Conservation (phyloP, 202 grass and related monocot species). For the Carex arenaria region DNA sequence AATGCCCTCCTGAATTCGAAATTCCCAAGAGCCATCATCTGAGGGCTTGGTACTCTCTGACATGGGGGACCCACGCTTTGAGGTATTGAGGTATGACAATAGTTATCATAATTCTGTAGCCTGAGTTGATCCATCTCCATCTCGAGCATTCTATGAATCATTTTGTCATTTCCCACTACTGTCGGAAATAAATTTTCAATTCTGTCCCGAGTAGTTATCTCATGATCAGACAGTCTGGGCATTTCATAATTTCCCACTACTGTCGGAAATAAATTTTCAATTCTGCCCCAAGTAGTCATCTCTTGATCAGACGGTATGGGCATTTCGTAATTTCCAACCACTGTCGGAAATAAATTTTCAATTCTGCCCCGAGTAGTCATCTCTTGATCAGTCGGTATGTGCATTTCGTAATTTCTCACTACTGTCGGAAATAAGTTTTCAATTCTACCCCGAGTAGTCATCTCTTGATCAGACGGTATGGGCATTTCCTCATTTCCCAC, state of each 20-base stretch:
- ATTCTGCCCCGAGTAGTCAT: not conserved
- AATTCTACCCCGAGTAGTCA: too few species aligned
- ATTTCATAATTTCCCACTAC: too few species aligned
- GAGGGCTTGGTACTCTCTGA: conserved; percentile 24
- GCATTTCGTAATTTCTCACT: too few species aligned
- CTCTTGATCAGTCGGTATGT: not conserved
- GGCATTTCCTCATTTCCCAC: not conserved
- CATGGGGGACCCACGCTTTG: not conserved
- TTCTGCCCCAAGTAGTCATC: too few species aligned
- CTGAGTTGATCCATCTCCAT: conserved; percentile 1
- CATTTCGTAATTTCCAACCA: not conserved
- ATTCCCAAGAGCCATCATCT: conserved; percentile 40
- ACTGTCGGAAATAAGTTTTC: too few species aligned
- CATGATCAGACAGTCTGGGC: not conserved
- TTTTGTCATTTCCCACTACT: not conserved
- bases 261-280: too few species aligned
- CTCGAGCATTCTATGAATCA: conserved; percentile 3
- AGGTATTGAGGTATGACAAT: not conserved
- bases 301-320: too few species aligned
- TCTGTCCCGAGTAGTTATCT: not conserved
- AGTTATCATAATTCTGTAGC: not conserved
- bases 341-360: not conserved
- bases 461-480: too few species aligned
- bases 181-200: not conserved
- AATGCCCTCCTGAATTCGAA: conserved; percentile 56